A percentile compares a stretch with the other conserved stretches of the same genome.
Conservation (phyloP, 139 green algal genomes). For the Tetradesmus lagerheimii region DNA sequence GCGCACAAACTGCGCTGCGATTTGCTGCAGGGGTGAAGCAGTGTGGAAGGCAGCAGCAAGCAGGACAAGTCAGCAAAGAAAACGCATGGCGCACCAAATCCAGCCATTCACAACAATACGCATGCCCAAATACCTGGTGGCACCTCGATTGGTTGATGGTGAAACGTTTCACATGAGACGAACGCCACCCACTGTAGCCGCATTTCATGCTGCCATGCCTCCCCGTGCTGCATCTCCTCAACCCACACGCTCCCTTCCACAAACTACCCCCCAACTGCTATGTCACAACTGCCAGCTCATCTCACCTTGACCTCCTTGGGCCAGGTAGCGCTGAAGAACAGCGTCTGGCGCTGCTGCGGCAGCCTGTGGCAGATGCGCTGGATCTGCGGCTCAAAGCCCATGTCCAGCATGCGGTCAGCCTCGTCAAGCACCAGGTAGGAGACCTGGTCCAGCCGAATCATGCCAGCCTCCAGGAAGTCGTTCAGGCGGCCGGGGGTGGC, state of each 20-base stretch:
- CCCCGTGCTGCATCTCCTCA: neutral
- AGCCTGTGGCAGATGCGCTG: constrained; percentile 83
- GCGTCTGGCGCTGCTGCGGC: constrained; percentile 85
- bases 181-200: too few relatives aligned
- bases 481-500: constrained; percentile 94
- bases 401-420: constrained; percentile 98
- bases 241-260: too few relatives aligned
- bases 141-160: too few relatives aligned
- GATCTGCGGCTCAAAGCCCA: constrained; percentile 98
- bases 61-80: neutral
- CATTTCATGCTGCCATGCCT: neutral
- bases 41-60: too few relatives aligned
- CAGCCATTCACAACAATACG: neutral
- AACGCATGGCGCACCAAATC: too few relatives aligned
- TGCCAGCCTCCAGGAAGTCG: constrained; percentile 87
- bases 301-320: constrained; percentile 80
- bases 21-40: constrained; percentile 40
- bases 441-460: constrained; percentile 51
- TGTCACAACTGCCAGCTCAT: neutral
- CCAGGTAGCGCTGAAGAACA: constrained; percentile 95
- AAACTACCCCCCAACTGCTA: too few relatives aligned
- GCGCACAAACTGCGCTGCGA: constrained; percentile 86
- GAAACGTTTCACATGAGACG: too few relatives aligned
- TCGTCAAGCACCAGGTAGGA: constrained; percentile 98
- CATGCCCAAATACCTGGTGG: too few relatives aligned